Evolutionary conservation across 257 asterid species (phyloP), one percentile per base, ranked within the genome.

Genomic region (Fraxinus anomala): DNA sequence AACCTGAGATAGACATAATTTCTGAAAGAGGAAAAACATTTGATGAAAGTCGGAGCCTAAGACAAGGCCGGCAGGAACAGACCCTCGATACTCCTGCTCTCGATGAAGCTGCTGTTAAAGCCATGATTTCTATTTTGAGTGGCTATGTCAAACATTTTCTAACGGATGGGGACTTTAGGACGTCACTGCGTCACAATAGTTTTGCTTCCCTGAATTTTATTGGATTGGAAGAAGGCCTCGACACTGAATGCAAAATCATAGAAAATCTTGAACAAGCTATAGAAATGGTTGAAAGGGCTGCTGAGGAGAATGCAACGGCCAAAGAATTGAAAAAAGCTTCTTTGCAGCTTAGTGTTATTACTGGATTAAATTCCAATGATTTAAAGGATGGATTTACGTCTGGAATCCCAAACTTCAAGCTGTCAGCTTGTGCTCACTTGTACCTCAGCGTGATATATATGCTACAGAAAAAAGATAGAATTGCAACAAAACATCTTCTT

Each of bases 391-490:
- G 87, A 70, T 84, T 75, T 80, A 91, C 97, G 0, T 89, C 91
- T 56, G 97, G 97, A 76, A 86, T 91, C 69, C 86, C 92, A 4
- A 93, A 93, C 73, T 80, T 63, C 13, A 90, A 86, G 84, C 47
- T 93, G 72, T 92, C 98, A n/a, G 94, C 98, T 68, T 91, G 96
- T 86, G 94, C 98, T 83, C 98, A 91, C 89, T 88, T 93, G 78
- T 93, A 93, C 83, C 97, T 91, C 75, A 84, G 96, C 71, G 85
- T 90, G 76, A 87, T 88, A 79, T 93, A 88, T 74, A 81, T 80
- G 85, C 82, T 91, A 12, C 98, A 91, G 76, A 88, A 83, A n/a
- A 91, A 91, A 66, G 93, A 91, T 33, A 80, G 84, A 37, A 86
- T 83, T 61, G 81, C 97, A 71, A 91, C 96, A 72, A 93, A 86